Conservation (phyloP, 202 grass and related monocot genomes). For the Saccharum hybrid region DNA sequence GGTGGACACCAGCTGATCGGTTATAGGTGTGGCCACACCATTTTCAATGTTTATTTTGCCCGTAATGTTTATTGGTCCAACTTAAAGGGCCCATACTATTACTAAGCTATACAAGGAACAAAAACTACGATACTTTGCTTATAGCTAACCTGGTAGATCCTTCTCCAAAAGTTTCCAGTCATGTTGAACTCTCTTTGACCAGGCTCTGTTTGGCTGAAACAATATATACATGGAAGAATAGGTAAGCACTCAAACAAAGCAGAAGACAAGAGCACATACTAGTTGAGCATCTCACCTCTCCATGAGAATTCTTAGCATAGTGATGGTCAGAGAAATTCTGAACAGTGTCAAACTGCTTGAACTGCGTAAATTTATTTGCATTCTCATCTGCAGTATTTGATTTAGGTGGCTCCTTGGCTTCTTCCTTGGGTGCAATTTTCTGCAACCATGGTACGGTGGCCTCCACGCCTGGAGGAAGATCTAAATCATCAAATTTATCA, state of each 20-base stretch:
- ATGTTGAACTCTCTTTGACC: constrained; percentile 71
- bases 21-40: neutral
- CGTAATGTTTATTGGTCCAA: constrained; percentile 5
- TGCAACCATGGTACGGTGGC: constrained; percentile 61
- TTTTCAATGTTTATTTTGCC: neutral
- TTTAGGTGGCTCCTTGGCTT: neutral
- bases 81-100: neutral
- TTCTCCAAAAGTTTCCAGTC: constrained; percentile 79
- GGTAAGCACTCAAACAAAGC: constrained; percentile 13
- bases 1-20: neutral
- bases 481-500: constrained; percentile 67
- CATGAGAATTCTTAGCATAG: constrained; percentile 29
- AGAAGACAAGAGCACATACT: constrained; percentile 6
- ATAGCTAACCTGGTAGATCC: constrained; percentile 66
- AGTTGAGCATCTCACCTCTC: constrained; percentile 48
- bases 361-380: constrained; percentile 50
- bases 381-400: constrained; percentile 48
- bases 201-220: constrained; percentile 60
- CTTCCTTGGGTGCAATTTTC: constrained; percentile 45
- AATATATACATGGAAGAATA: constrained; percentile 15
- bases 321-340: constrained; percentile 64
- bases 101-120: neutral
- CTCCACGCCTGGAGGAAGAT: constrained; percentile 68
- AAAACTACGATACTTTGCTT: neutral
- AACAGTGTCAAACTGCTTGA: constrained; percentile 66